Base-by-base conservation (phyloP, 2,329 filamentous ascomycete species). In the Metarhizium robertsii region DNA sequence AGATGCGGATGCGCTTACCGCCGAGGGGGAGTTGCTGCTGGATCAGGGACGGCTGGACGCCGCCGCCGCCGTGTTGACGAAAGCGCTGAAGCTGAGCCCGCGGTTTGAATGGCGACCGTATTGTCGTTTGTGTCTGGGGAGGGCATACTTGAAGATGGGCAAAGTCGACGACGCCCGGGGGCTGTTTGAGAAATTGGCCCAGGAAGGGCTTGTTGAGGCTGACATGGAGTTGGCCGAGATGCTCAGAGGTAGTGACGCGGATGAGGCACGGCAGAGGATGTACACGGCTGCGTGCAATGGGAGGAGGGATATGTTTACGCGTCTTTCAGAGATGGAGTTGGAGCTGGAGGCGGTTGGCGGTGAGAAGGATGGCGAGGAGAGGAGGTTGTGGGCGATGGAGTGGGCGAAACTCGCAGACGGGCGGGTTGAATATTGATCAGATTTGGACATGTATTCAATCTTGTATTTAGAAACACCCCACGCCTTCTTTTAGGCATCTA, bases 1-100 rank as follows among this genome's bases (percentile, higher is more conserved):
- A n/a, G 64, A 74, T 42, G 61, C 69, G 3, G 62, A 74, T 48
- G 72, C 70, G 36, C 61, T 73, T 25, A 65, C 67, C 4, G 60
- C 65, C 8, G 65, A 72, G 46, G 72, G 67, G 16, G 63, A 67
- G 53, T 30, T 61, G 30, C 63, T 69, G 13, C 63, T 61, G 50
- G 49, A 52, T 30, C 57, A 61, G 43, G 64, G 62, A 6, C 64
- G 60, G 38, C 64, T 63, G 53, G 55, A 56, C 1, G 61, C 59
- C 8, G 65, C 67, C 4, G 58, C 57, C 29, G 53, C 52, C 16
- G 48, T 59, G 4, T 54, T 69, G 11, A 55, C 61, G 38, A 59
- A 60, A 32, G 69, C 69, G 4, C 61, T 70, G 13, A 53, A 46
- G 4, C 38, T 61, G 1, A 48, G 49, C 25, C 18, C 30, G 53